These are phyloP conservation scores for Silene latifolia DNA, from an alignment of 148 eudicot genomes.

Conservation along the genomic window DNA sequence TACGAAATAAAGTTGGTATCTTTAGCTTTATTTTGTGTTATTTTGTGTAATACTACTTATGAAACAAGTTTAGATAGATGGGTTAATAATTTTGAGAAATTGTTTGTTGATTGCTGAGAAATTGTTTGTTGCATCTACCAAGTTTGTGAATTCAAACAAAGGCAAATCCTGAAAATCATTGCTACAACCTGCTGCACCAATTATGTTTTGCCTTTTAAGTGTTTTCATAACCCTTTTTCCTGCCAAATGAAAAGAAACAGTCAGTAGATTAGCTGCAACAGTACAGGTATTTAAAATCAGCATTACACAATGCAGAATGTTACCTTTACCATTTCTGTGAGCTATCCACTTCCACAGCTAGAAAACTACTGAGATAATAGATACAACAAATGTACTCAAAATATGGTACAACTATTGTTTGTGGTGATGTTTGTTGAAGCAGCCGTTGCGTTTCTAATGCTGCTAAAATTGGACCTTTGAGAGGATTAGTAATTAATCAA, in stretches of 20 bases:
- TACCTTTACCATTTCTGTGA: constrained; percentile 1
- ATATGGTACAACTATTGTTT: no score
- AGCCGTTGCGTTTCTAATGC: no score
- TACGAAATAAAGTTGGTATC: not conserved
- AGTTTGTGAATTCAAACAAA: constrained; percentile 24
- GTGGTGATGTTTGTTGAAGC: no score
- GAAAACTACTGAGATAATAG: constrained; percentile 15
- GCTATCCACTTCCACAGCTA: constrained; percentile 27
- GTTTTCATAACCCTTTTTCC: not conserved
- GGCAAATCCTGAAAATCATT: constrained; percentile 26
- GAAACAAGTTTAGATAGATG: not conserved
- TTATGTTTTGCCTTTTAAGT: not conserved
- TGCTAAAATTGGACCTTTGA: no score
- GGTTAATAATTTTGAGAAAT: not conserved
- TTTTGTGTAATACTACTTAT: not conserved
- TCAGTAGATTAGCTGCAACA: no score
- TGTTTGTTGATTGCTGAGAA: constrained; percentile 31
- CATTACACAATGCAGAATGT: not conserved
- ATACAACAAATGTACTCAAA: constrained; percentile 12
- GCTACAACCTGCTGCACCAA: not conserved
- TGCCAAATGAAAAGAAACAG: not conserved
- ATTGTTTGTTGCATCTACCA: constrained; percentile 31
- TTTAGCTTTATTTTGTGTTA: not conserved
- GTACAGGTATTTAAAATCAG: not conserved
- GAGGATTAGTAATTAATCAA: no score